Evolutionary conservation across 2,329 filamentous ascomycete genomes (phyloP).

Genomic region (Apiospora sp.): DNA sequence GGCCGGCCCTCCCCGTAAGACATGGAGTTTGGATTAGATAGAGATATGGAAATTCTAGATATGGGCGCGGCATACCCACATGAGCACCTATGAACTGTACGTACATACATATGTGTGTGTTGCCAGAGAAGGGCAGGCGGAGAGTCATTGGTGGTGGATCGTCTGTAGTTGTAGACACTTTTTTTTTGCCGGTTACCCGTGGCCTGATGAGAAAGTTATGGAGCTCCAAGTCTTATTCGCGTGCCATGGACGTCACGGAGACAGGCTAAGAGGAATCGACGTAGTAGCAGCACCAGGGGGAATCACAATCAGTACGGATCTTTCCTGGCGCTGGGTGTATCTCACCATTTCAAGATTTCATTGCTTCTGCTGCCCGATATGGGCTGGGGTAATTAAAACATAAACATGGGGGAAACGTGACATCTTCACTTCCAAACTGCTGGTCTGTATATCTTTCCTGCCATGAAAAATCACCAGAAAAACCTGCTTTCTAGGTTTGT

Average conservation of each 20-base stretch:
- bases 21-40: constrained; percentile 11
- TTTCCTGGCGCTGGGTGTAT: not conserved
- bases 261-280: not conserved
- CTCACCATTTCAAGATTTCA: not conserved
- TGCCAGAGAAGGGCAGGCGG: not conserved
- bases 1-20: not conserved
- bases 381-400: not conserved
- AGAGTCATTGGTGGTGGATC: not conserved
- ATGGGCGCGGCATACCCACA: not conserved
- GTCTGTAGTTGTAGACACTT: not conserved
- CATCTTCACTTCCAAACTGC: not conserved
- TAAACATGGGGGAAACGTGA: constrained; percentile 9
- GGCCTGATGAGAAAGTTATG: constrained; percentile 14
- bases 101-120: not conserved
- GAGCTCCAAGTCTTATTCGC: constrained; percentile 19
- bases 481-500: not conserved
- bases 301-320: not conserved
- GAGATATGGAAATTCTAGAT: not conserved
- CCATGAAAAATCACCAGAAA: not conserved
- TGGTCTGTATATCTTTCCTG: not conserved
- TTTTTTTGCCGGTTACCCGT: constrained; percentile 11
- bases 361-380: not conserved
- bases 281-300: not conserved
- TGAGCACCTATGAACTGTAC: not conserved
- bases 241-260: constrained; percentile 21